phyloP scores from a whole-genome alignment of 2,329 filamentous ascomycete species.

The Biscogniauxia marginata region DNA sequence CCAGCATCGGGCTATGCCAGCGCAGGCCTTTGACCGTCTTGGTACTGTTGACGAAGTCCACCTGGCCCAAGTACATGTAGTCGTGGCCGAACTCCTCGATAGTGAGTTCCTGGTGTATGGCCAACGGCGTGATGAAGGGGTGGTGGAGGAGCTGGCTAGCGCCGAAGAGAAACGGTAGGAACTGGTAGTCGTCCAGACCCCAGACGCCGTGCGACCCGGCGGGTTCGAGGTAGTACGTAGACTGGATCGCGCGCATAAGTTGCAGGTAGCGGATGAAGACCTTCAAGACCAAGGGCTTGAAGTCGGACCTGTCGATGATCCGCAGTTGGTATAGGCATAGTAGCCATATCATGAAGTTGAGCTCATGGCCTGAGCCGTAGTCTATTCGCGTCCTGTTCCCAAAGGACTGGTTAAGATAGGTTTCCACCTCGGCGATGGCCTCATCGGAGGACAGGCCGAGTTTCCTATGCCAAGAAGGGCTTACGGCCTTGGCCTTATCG shows the following conservation, averaged over 20 bases:
- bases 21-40: conserved; percentile 93
- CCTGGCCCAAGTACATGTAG: conserved; percentile 89
- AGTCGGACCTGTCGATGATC: conserved; percentile 63
- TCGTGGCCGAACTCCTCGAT: conserved; percentile 83
- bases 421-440: conserved; percentile 69
- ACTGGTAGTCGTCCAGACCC: conserved; percentile 97
- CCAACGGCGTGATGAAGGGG: conserved; percentile 72
- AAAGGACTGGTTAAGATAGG: conserved; percentile 80
- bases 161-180: conserved; percentile 92
- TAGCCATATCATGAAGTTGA: conserved; percentile 96
- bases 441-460: conserved; percentile 52
- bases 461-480: conserved; percentile 60
- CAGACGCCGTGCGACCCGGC: conserved; percentile 97
- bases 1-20: conserved; percentile 98
- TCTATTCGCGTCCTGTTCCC: conserved; percentile 87
- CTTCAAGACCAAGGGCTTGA: conserved; percentile 70
- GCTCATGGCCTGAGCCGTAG: conserved; percentile 94
- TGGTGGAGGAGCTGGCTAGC: conserved; percentile 87
- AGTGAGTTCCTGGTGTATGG: conserved; percentile 83
- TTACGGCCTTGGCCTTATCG: conserved; percentile 61
- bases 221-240: conserved; percentile 93
- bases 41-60: conserved; percentile 90
- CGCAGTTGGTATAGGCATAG: conserved; percentile 85
- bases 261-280: conserved; percentile 81
- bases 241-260: conserved; percentile 85